Percentiles rank a stretch among this genome's conserved stretches.
phyloP scores from a whole-genome alignment of 2,329 filamentous ascomycete species.

The Hortaea werneckii region DNA sequence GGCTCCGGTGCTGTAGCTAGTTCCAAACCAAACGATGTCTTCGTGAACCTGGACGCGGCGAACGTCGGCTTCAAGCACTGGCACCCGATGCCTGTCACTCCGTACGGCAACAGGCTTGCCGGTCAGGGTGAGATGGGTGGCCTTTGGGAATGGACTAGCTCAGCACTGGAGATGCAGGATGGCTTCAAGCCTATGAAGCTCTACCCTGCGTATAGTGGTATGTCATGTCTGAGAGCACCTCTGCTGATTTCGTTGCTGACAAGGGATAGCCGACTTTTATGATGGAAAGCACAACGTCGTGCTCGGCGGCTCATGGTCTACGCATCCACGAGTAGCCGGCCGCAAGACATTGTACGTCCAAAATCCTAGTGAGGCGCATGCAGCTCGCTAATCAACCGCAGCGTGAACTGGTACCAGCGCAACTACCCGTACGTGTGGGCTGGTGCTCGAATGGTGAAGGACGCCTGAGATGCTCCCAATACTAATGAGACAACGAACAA shows the following conservation, averaged over 20 bases:
- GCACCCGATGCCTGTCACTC: conserved; percentile 77
- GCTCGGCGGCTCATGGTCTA: conserved; percentile 91
- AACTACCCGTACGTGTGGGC: conserved; percentile 91
- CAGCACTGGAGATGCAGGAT: conserved; percentile 58
- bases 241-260: conserved; percentile 1
- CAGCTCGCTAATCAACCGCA: conserved; percentile 29
- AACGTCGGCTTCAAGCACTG: conserved; percentile 87
- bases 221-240: conserved; percentile 14
- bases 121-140: conserved; percentile 82
- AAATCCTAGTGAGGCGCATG: conserved; percentile 1
- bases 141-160: conserved; percentile 97
- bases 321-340: conserved; percentile 81
- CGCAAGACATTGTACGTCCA: conserved; percentile 72
- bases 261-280: conserved; percentile 71
- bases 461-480: conserved; percentile 9
- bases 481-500: not conserved
- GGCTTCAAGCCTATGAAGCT: conserved; percentile 77
- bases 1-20: conserved; percentile 31
- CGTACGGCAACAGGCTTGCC: conserved; percentile 58
- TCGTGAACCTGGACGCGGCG: conserved; percentile 62
- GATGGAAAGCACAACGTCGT: conserved; percentile 92
- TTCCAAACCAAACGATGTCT: conserved; percentile 46
- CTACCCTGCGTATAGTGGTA: conserved; percentile 83
- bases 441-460: conserved; percentile 66
- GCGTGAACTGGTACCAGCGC: conserved; percentile 95